Conservation (phyloP, 2,329 filamentous ascomycete species). For the Delphinella strobiligena region DNA sequence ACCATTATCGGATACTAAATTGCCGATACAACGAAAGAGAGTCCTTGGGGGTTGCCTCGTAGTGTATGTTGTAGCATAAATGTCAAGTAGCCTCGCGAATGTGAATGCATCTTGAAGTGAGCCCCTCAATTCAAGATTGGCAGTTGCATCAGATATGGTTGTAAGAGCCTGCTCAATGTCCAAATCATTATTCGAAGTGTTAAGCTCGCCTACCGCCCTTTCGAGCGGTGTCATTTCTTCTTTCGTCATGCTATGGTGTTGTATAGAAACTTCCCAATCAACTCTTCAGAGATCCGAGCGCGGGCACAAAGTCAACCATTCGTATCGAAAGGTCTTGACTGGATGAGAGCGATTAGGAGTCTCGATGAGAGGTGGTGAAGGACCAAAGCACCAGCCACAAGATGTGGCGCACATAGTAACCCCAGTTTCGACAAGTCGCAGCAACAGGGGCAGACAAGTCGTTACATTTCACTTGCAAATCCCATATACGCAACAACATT, state of each 20-base stretch:
- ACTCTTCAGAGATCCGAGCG: too few relatives aligned
- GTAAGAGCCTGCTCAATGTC: constrained; percentile 1
- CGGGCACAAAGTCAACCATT: too few relatives aligned
- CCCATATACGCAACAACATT: constrained; percentile 2
- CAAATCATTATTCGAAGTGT: neutral
- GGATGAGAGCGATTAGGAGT: too few relatives aligned
- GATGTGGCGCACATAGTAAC: too few relatives aligned
- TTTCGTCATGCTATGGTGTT: neutral
- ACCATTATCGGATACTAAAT: constrained; percentile 11
- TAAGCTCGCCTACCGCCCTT: constrained; percentile 2
- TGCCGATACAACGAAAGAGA: constrained; percentile 10
- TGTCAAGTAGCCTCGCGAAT: neutral
- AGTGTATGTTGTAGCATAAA: constrained; percentile 1
- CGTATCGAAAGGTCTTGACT: too few relatives aligned
- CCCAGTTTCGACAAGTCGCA: too few relatives aligned
- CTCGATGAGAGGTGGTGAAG: too few relatives aligned
- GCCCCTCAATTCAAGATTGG: constrained; percentile 1
- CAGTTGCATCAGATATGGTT: constrained; percentile 4
- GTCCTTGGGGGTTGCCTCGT: neutral
- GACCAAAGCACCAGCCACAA: too few relatives aligned
- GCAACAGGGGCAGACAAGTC: too few relatives aligned
- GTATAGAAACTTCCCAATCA: too few relatives aligned
- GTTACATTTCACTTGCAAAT: too few relatives aligned
- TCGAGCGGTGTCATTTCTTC: constrained; percentile 1
- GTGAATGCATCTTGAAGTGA: constrained; percentile 1